Evolutionary conservation across 257 asterid species (phyloP), one percentile per base, ranked within the genome.

Genomic region (Leptodermis oblonga): DNA sequence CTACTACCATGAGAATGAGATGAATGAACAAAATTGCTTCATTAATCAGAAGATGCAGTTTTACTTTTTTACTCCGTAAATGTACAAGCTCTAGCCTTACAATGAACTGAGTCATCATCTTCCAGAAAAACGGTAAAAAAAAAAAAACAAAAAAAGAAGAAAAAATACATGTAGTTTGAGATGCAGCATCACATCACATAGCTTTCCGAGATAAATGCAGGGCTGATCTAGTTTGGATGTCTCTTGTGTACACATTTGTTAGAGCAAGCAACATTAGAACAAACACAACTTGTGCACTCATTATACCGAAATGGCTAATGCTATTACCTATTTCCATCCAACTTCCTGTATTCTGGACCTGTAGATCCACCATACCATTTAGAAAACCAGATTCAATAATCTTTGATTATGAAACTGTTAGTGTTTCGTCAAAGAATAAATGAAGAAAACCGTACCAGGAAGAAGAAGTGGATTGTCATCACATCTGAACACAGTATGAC

Each of bases 251-350:
- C 2, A 89, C 39, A 56, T 79, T 86, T 2, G 97, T 87, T 17
- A 86, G 78, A 31, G 92, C 97, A 45, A 89, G 89, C 34, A 94
- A 91, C 89, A 89, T 52, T 7, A 91, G 90, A 67, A 91, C 97
- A 51, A 91, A 91, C 75, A 91, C 99, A 22, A 94, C 99, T 73
- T 91, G 97, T 37, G 97, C 97, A 68, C 99, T 94, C 99, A 94
- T 89, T 61, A 89, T 94, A 11, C 99, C 97, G 25, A 91, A 94
- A 85, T 94, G 97, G 85, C 99, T 94, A 4, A 94, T 94, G 86
- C 88, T 90, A 90, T 94, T 94, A 1, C 99, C 99, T 22, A 94
- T 94, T 80, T 94, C 99, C 97, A 94, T 94, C 99, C 97, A 94
- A 82, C 99, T 91, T 69, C 99, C 99, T 1, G 92, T 91, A 63